Evolutionary conservation across 345 rosid species (phyloP).

Genomic region (Linum usitatissimum): DNA sequence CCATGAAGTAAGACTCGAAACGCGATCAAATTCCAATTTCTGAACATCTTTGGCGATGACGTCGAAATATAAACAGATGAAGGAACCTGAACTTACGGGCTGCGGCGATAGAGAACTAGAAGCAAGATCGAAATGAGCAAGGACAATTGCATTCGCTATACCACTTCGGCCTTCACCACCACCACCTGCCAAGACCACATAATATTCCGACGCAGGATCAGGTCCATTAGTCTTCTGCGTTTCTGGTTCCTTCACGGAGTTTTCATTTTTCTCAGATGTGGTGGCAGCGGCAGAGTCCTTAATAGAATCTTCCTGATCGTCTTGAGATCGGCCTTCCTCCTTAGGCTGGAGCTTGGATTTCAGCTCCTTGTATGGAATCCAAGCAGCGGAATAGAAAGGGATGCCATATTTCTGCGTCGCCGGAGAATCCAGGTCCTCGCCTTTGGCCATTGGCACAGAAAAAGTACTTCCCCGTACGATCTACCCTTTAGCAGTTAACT

Average conservation of each 20-base stretch:
- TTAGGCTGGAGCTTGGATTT: conserved; percentile 25
- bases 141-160: conserved; percentile 55
- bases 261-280: background rate
- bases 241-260: background rate
- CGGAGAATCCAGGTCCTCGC: conserved; percentile 11
- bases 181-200: conserved; percentile 62
- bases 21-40: background rate
- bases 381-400: conserved; percentile 64
- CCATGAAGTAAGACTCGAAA: background rate
- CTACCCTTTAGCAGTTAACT: background rate
- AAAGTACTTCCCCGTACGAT: background rate
- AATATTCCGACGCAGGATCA: conserved; percentile 14
- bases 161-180: conserved; percentile 87
- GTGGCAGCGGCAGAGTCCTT: conserved; percentile 12
- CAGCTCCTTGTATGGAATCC: conserved; percentile 43
- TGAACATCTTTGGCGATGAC: background rate
- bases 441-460: background rate
- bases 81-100: conserved; percentile 41
- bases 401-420: conserved; percentile 59
- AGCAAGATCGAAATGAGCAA: conserved; percentile 41
- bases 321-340: background rate
- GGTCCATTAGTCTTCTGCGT: background rate
- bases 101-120: conserved; percentile 50
- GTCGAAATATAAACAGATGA: too few relatives aligned
- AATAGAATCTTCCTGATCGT: conserved; percentile 10